A percentile compares a stretch with the other conserved stretches of the same genome.
Evolutionary conservation across 305 asterid species (phyloP).

Genomic region (Striga hermonthica): DNA sequence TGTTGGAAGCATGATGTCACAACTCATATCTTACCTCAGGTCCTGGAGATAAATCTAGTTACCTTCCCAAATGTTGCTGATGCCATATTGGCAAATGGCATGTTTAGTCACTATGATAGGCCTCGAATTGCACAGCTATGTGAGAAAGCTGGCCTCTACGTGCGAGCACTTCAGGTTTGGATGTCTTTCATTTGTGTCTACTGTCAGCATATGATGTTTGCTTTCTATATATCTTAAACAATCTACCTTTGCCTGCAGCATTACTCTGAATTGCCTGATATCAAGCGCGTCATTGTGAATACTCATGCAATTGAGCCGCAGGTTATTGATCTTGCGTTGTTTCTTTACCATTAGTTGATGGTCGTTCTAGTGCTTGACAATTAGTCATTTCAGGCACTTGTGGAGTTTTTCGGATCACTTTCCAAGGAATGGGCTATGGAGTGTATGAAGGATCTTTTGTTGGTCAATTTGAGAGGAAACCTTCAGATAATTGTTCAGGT

Average conservation of each 20-base stretch:
- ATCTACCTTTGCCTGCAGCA: constrained; percentile 58
- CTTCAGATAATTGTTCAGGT: constrained; percentile 99
- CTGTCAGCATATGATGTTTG: neutral
- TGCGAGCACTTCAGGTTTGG: constrained; percentile 92
- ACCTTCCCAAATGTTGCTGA: constrained; percentile 98
- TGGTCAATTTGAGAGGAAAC: constrained; percentile 92
- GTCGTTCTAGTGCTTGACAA: constrained; percentile 31
- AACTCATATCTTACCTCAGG: constrained; percentile 46
- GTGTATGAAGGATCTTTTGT: constrained; percentile 98
- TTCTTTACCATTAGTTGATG: neutral
- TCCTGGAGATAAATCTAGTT: constrained; percentile 91
- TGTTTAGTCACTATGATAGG: constrained; percentile 96
- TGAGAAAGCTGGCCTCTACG: constrained; percentile 93
- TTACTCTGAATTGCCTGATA: constrained; percentile 85
- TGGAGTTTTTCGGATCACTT: constrained; percentile 92
- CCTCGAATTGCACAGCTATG: constrained; percentile 97
- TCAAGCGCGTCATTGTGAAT: constrained; percentile 96
- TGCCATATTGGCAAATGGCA: constrained; percentile 98
- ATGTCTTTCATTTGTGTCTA: constrained; percentile 2
- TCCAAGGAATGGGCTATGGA: constrained; percentile 97
- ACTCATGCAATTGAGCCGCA: constrained; percentile 99
- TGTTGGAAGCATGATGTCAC: constrained; percentile 28
- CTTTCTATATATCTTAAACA: constrained; percentile 2
- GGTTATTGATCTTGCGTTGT: constrained; percentile 38
- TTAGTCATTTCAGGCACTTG: constrained; percentile 64